A percentile compares a stretch with the other conserved stretches of the same genome.
Evolutionary conservation across 2,329 filamentous ascomycete species (phyloP).

Genomic region (Pseudocercospora crystallina): DNA sequence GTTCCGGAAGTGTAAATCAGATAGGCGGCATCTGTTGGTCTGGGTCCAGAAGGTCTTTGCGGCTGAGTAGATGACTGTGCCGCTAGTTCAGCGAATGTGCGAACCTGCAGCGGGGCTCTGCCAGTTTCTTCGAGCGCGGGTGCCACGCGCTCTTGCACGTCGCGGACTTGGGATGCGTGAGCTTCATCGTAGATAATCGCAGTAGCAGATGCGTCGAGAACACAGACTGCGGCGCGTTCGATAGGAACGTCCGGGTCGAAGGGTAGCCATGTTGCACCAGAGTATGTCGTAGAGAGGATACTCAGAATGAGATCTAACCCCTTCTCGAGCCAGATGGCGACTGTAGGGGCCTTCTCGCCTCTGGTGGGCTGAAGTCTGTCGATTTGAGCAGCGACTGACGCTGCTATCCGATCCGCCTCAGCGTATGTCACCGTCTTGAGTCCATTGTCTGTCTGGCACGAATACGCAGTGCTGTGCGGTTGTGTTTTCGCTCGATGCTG

Average conservation of each 20-base stretch:
- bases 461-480: constrained; percentile 20
- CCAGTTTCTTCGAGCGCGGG: neutral
- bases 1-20: constrained; percentile 34
- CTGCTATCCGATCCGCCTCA: constrained; percentile 19
- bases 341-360: constrained; percentile 8
- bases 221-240: constrained; percentile 22
- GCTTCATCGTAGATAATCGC: constrained; percentile 21
- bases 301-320: constrained; percentile 23
- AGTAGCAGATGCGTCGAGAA: constrained; percentile 18
- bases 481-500: constrained; percentile 15
- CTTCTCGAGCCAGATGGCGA: constrained; percentile 28
- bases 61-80: neutral
- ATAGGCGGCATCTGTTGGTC: constrained; percentile 23
- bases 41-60: constrained; percentile 2
- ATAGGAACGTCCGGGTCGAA: constrained; percentile 27
- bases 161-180: constrained; percentile 18
- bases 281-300: constrained; percentile 27
- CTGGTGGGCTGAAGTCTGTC: neutral
- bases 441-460: constrained; percentile 18
- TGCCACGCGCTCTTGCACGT: constrained; percentile 15
- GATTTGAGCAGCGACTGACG: constrained; percentile 17
- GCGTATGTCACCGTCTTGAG: constrained; percentile 21
- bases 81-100: constrained; percentile 14
- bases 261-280: constrained; percentile 28
- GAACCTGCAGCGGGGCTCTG: constrained; percentile 7